Evolutionary conservation across 1,139 yeast genomes (phyloP), one percentile per base, ranked within the genome.

Genomic region (Yamadazyma mexicana): DNA sequence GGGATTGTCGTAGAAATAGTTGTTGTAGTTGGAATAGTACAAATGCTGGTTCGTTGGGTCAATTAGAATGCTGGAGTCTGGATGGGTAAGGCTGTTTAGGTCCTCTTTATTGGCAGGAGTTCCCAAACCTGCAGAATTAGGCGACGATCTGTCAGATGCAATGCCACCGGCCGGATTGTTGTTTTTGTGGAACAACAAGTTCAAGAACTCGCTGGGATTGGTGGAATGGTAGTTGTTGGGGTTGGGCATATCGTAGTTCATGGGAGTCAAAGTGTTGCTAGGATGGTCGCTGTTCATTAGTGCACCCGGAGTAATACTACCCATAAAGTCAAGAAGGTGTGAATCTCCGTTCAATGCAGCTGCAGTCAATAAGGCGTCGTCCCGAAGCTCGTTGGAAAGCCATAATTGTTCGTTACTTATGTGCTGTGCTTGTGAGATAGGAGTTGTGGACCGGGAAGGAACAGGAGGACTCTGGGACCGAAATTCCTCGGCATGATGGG

Each of bases 321-420:
- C 70, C 64, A 77, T 70, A 51, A 79, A 66, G 41, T 81, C 85
- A 14, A 79, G 60, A 42, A 77, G 75, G 42, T 77, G 80, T 0
- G 79, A 69, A 45, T 79, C 83, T 24, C 83, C 84, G 45, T 81
- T 81, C 36, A 82, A 66, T 0, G 88, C 88, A 7, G 87, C 85
- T 0, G 88, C 88, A 0, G 89, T 82, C 42, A 83, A 63, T 25
- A 83, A 59, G 0, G 88, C 89, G 51, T 83, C 89, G 48, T 82
- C 87, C 42, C 84, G 61, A 35, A 83, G 66, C 53, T 83, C 91
- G 42, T 75, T 80, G 8, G 89, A 81, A 17, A 83, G 66, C 89
- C 89, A 83, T 48, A 70, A 56, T 36, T 68, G 73, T 43, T 69
- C 75, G 35, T 62, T 67, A 14, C 62, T 50, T 4, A 53, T 51